Base-by-base conservation (phyloP, 148 eudicot genomes). In the Diospyros kaki region DNA sequence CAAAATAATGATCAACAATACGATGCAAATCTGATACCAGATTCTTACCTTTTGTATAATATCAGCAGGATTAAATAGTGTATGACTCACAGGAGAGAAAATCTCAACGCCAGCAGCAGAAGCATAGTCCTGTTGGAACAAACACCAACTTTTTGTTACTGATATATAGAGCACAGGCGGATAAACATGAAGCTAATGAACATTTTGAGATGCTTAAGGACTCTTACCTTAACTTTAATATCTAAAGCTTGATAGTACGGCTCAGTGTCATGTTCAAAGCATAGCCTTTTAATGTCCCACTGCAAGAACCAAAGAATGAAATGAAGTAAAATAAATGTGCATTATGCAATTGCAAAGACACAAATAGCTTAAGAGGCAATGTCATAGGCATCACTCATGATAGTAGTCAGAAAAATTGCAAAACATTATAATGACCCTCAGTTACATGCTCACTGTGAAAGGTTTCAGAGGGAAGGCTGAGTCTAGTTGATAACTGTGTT, bases 211-310 rank as follows among this genome's bases (percentile, higher is more conserved):
- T 55, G 28, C 64, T 71, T 41, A 13, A 71, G 52, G 58, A 73
- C 48, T 58, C 54, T 42, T 73, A 94, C 98, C 91, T 90, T 84
- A 10, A 94, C 85, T 88, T 83, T 84, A 62, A 81, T 78, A 83
- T 87, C 91, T 71, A 94, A 81, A 82, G 89, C 91, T 85, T 80
- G 94, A 82, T 94, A 94, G 64, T 94, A 94, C 61, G 98, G 98
- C 63, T 94, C 98, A 8, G 90, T 91, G 76, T 91, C 97, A 76
- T 80, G 85, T 82, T 94, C 98, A 78, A 83, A 94, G 83, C 98
- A 91, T 71, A 94, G 87, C 86, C 78, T 94, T 77, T 84, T 88
- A 63, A 94, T 83, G 82, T 89, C 78, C 97, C 98, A 94, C 98
- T 94, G 91, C 82, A 77, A 80, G 18, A 38, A 68, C 71, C 75